A percentile compares a stretch with the other conserved stretches of the same genome.
Evolutionary conservation across 1,139 yeast genomes (phyloP).

Genomic region (Yamadazyma spencermartinsiae): DNA sequence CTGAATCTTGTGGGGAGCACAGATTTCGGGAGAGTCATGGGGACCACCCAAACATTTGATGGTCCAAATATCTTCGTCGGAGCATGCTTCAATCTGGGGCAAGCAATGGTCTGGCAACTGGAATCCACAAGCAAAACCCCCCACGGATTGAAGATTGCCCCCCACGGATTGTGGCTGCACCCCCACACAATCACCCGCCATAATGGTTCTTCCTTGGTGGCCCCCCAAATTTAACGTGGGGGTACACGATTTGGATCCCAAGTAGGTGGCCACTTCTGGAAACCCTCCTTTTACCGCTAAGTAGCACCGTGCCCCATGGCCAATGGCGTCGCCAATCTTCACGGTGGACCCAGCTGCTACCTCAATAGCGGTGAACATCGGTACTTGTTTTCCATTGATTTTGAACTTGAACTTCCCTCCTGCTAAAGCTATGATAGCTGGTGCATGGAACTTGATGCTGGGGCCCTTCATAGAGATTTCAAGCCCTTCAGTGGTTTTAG

Average conservation of each 20-base stretch:
- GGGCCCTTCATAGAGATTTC: slow-evolving; percentile 8
- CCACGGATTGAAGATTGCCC: no score
- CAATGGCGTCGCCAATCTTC: slow-evolving; percentile 4
- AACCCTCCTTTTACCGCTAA: slow-evolving; percentile 8
- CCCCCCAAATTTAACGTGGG: slow-evolving; percentile 9
- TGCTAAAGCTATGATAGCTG: slow-evolving; percentile 6
- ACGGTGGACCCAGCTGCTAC: slow-evolving; percentile 7
- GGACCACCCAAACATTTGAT: slow-evolving; percentile 8
- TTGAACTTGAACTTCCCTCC: slow-evolving; percentile 7
- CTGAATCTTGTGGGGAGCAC: slow-evolving; percentile 3
- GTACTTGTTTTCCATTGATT: slow-evolving; percentile 5
- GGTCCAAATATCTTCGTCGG: slow-evolving; percentile 3
- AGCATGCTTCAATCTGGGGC: neutral
- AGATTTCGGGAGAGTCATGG: slow-evolving; percentile 6
- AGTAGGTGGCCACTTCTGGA: slow-evolving; percentile 7
- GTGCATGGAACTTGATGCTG: slow-evolving; percentile 5
- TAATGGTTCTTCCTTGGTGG: slow-evolving; percentile 8
- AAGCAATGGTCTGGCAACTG: slow-evolving; percentile 2
- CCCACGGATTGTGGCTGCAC: slow-evolving; percentile 1
- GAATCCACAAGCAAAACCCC: no score
- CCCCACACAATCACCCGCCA: slow-evolving; percentile 7
- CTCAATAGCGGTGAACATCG: slow-evolving; percentile 6
- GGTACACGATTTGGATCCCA: slow-evolving; percentile 7
- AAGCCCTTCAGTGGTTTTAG: slow-evolving; percentile 4
- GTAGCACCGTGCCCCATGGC: slow-evolving; percentile 3